These are phyloP conservation scores for Pseudomassariella vexata DNA, from an alignment of 2,329 filamentous ascomycete genomes.

Conservation along the genomic window DNA sequence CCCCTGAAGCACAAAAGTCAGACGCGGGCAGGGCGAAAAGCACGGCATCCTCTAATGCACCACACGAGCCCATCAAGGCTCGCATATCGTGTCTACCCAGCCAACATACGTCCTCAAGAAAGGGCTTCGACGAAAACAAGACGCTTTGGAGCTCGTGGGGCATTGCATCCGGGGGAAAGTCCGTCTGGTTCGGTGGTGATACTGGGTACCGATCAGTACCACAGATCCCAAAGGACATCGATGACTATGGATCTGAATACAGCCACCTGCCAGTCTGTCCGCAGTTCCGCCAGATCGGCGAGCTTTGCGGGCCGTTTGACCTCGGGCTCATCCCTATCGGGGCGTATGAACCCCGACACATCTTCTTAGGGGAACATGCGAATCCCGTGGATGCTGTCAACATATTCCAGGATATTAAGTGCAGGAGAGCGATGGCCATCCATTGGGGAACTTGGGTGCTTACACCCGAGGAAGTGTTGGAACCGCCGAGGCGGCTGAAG, in stretches of 20 bases:
- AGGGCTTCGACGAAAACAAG: constrained; percentile 60
- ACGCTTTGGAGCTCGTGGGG: constrained; percentile 91
- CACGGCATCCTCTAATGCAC: constrained; percentile 20
- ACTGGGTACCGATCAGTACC: constrained; percentile 84
- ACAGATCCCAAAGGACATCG: constrained; percentile 48
- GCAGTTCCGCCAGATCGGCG: constrained; percentile 79
- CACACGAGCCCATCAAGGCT: constrained; percentile 53
- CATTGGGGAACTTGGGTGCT: constrained; percentile 92
- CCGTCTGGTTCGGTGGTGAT: constrained; percentile 85
- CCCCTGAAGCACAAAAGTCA: constrained; percentile 18
- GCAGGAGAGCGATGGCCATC: constrained; percentile 73
- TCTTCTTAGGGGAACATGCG: constrained; percentile 79
- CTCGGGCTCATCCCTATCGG: constrained; percentile 91
- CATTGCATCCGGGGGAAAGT: constrained; percentile 65
- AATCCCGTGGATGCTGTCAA: constrained; percentile 84
- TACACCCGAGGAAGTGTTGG: constrained; percentile 77
- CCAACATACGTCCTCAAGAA: constrained; percentile 74
- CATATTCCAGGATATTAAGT: constrained; percentile 81
- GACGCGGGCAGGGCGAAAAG: constrained; percentile 21
- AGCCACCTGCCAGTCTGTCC: constrained; percentile 68
- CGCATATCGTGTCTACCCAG: constrained; percentile 74
- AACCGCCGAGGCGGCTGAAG: constrained; percentile 69
- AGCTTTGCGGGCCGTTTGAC: constrained; percentile 78
- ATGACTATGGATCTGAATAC: constrained; percentile 68
- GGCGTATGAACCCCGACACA: constrained; percentile 66